Base-by-base conservation (phyloP, 345 rosid species). In the Citrus australasica region DNA sequence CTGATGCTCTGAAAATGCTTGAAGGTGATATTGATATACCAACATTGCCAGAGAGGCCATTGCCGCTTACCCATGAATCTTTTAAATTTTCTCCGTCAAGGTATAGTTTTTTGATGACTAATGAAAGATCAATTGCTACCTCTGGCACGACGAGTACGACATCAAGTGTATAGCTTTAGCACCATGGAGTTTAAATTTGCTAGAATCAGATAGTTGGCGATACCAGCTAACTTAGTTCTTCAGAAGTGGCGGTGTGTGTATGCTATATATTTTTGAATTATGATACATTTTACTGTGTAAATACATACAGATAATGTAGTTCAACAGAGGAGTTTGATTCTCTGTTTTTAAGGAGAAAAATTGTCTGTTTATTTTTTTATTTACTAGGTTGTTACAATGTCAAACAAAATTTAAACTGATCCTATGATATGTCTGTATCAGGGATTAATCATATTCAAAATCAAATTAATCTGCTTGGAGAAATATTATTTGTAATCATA, bases 11-110 rank as follows among this genome's bases (percentile, higher is more conserved):
- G 30, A 90, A 73, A 73, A 90, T 90, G 91, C 59, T 89, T 32
- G 91, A 89, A 38, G 92, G 92, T 16, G 94, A 89, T 27, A 84
- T 89, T 33, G 94, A 87, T 48, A 87, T 90, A 8, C 91, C 94
- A 7, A 83, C 32, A 46, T 81, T 90, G 74, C 94, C 91, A 14
- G 92, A 89, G 9, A 78, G 94, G 83, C 92, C 94, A 42, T 73
- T 85, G 86, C 94, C 94, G 1, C 86, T 89, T 0, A 21, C 87
- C 58, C 92, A 87, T 16, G 90, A 88, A 72, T 84, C 92, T 0
- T 87, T 80, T 55, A 77, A 78, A 78, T 30, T 71, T 30, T 78
- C 87, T 56, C 73, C 76, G 51, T 77, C 76, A 51, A 74, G 55
- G 73, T 35, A 48, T 35, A 67, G 59, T 42, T 40, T 77, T 24